phyloP scores from a whole-genome alignment of 148 eudicot genomes.

The Rhododendron ferrugineum region DNA sequence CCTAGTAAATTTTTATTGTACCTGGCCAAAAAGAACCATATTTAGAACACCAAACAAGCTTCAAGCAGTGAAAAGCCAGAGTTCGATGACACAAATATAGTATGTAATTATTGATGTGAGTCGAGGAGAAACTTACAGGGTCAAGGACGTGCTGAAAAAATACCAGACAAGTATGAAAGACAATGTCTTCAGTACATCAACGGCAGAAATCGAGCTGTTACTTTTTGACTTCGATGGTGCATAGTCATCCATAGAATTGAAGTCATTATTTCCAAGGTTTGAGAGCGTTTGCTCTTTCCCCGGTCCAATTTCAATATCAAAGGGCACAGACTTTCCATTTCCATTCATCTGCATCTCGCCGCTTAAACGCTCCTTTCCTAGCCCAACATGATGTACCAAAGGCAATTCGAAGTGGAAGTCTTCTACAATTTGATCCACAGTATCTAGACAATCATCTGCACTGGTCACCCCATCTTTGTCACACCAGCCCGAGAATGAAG shows the following conservation, averaged over 20 bases:
- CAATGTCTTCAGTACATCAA: conserved; percentile 78
- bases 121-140: conserved; percentile 56
- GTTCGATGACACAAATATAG: not conserved
- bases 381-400: conserved; percentile 16
- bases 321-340: conserved; percentile 38
- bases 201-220: conserved; percentile 38
- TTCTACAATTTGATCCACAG: conserved; percentile 15
- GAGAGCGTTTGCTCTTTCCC: conserved; percentile 11
- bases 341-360: conserved; percentile 27
- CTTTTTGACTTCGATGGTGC: not conserved
- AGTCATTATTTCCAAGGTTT: conserved; percentile 5
- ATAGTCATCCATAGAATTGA: conserved; percentile 11
- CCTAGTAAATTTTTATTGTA: conserved; percentile 90
- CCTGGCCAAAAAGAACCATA: conserved; percentile 33
- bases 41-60: conserved; percentile 5
- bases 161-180: conserved; percentile 84
- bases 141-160: conserved; percentile 84
- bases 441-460: conserved; percentile 12
- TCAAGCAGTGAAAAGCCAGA: not conserved
- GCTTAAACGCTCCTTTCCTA: conserved; percentile 11
- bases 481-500: conserved; percentile 48
- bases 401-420: conserved; percentile 37
- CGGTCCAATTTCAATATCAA: conserved; percentile 48
- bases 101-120: not conserved
- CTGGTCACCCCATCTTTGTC: conserved; percentile 21